phyloP scores from a whole-genome alignment of 139 green algal genomes.

The Nannochloris sp. region DNA sequence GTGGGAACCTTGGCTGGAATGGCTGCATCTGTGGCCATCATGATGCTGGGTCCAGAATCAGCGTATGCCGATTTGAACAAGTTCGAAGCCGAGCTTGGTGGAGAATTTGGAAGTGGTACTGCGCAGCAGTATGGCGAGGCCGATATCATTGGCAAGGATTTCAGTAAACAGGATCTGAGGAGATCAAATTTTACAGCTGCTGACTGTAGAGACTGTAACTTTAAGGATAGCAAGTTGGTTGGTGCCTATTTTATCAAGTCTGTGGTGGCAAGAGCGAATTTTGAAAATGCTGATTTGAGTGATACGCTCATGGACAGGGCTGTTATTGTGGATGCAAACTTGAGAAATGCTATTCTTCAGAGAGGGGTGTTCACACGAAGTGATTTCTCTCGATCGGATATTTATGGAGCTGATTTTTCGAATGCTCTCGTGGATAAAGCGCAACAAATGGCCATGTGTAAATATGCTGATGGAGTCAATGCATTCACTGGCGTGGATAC shows the following conservation, averaged over 20 bases:
- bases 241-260: constrained; percentile 71
- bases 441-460: constrained; percentile 78
- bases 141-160: constrained; percentile 51
- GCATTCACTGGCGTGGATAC: constrained; percentile 66
- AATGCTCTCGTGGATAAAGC: constrained; percentile 86
- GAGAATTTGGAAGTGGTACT: constrained; percentile 67
- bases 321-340: constrained; percentile 76
- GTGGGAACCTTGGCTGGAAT: neutral
- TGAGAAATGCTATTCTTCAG: constrained; percentile 70
- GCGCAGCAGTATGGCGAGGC: constrained; percentile 68
- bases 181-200: constrained; percentile 83
- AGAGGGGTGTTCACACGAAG: constrained; percentile 71
- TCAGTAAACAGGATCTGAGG: constrained; percentile 57
- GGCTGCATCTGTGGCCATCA: neutral
- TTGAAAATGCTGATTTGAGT: constrained; percentile 71
- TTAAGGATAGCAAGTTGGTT: constrained; percentile 49
- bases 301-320: constrained; percentile 85
- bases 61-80: constrained; percentile 27
- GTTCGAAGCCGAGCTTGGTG: constrained; percentile 29
- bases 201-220: constrained; percentile 47
- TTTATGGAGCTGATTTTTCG: constrained; percentile 81
- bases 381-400: constrained; percentile 43
- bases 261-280: constrained; percentile 31
- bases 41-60: neutral
- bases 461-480: constrained; percentile 79